Base-by-base conservation (phyloP, 768 basidiomycete genomes). In the Suillus subluteus region DNA sequence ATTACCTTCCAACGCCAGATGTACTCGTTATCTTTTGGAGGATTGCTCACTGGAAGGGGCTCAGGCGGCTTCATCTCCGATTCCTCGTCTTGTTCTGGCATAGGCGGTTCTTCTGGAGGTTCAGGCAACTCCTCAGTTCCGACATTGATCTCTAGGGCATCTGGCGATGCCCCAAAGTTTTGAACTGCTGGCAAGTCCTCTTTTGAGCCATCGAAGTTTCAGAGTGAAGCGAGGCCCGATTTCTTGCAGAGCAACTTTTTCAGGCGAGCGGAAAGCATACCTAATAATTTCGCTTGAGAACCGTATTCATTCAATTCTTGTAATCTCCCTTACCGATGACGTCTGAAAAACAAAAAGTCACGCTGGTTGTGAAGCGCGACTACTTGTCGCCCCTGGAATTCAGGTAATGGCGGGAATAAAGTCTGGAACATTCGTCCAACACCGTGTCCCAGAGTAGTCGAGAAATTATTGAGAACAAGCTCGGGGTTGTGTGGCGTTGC, bases 211-310 rank as follows among this genome's bases (percentile, higher is more conserved):
- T 46, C 91, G 84, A 65, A 99, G 82, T 79, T 99, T 99, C 13
- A 99, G 84, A 0, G 98, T 99, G 75, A 99, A 98, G 40, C 97
- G 88, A 8, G 98, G 98, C 2, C 98, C 98, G 69, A 99, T 99
- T 79, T 99, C 98, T 75, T 99, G 98, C 38, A 99, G 79, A 8
- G 91, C 88, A 11, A 97, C 96, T 75, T 92, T 95, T 70, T 96
- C 95, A 4, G 91, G 83, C 2, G 94, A 95, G 59, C 92, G 88
- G 79, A 96, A 99, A 48, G 95, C 95, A 77, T 96, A 97, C 72
- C 94, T 96, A 68, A 41, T 18, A 61, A 7, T 16, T 35, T 56
- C 21, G 26, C 35, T 77, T 30, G 74, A 67, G 2, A 52, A 46
- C 6, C 23, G 18, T 37, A 37, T 65, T 58, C 9, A 56, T 62